phyloP scores from a whole-genome alignment of 495 filamentous ascomycete species.

The Friedmanniomyces simplex region DNA sequence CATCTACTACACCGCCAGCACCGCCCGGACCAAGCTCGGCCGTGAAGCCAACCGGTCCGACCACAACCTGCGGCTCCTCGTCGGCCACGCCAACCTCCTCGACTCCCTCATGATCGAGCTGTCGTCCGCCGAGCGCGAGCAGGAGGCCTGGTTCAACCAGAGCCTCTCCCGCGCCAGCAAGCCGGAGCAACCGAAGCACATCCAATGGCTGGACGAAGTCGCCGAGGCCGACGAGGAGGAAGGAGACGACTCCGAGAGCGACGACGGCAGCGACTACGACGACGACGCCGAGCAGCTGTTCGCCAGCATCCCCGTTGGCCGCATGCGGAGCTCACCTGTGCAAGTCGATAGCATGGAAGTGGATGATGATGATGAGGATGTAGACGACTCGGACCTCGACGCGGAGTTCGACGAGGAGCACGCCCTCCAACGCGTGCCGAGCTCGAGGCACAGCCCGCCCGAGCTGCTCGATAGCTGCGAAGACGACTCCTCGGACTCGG shows the following conservation, averaged over 20 bases:
- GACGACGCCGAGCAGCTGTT: constrained; percentile 5
- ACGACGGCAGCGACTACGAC: constrained; percentile 38
- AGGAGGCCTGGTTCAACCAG: constrained; percentile 97
- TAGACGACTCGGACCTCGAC: constrained; percentile 46
- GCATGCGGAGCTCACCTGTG: neutral
- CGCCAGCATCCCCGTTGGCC: neutral
- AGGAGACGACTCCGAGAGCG: constrained; percentile 52
- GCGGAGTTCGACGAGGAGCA: constrained; percentile 54
- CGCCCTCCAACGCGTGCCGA: constrained; percentile 55
- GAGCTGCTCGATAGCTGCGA: constrained; percentile 60
- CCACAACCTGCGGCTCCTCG: constrained; percentile 87
- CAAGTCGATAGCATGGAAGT: constrained; percentile 37
- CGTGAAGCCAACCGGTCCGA: constrained; percentile 79
- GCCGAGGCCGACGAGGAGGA: constrained; percentile 65
- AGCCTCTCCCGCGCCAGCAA: constrained; percentile 65
- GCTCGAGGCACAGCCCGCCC: constrained; percentile 64
- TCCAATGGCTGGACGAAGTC: constrained; percentile 80
- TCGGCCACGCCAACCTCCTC: constrained; percentile 95
- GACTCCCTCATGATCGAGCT: constrained; percentile 94
- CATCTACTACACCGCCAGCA: constrained; percentile 95
- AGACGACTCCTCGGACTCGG: constrained; percentile 41
- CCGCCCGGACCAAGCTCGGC: constrained; percentile 90
- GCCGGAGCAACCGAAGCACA: constrained; percentile 51
- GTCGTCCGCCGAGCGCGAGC: constrained; percentile 84
- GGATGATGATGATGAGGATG: constrained; percentile 42